Conservation (phyloP, 306 rosid genomes). For the Urtica urens region DNA sequence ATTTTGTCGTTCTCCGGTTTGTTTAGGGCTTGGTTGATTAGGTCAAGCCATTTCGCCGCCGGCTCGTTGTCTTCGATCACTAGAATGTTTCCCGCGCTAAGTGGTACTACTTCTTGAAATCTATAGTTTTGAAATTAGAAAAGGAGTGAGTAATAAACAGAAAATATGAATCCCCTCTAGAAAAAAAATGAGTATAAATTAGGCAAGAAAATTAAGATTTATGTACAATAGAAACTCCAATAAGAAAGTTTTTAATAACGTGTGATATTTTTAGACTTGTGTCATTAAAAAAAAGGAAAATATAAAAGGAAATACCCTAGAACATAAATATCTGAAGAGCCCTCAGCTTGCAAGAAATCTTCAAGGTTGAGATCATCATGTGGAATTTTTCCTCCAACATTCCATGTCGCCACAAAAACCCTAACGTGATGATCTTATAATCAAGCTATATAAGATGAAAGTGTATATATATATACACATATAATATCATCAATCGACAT, state of each 20-base stretch:
- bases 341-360: conserved; percentile 79
- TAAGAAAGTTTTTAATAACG: background rate
- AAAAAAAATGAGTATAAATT: too few species aligned
- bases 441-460: background rate
- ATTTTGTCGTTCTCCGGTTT: conserved; percentile 29
- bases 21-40: conserved; percentile 69
- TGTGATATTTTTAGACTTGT: too few species aligned
- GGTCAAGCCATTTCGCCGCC: conserved; percentile 71
- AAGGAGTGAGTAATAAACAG: background rate
- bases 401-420: conserved; percentile 84
- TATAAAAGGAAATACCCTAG: conserved; percentile 67
- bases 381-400: conserved; percentile 87
- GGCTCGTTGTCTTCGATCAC: conserved; percentile 95
- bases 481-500: background rate
- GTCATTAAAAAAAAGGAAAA: too few species aligned
- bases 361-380: conserved; percentile 61
- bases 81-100: conserved; percentile 79
- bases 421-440: conserved; percentile 16
- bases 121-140: conserved; percentile 26
- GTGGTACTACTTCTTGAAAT: conserved; percentile 92
- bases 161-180: too few species aligned
- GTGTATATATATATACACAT: background rate
- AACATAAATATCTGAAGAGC: conserved; percentile 67
- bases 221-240: too few species aligned
- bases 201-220: too few species aligned